These are phyloP conservation scores for Daldinia sp. DNA, from an alignment of 2,329 filamentous ascomycete genomes.

Conservation along the genomic window DNA sequence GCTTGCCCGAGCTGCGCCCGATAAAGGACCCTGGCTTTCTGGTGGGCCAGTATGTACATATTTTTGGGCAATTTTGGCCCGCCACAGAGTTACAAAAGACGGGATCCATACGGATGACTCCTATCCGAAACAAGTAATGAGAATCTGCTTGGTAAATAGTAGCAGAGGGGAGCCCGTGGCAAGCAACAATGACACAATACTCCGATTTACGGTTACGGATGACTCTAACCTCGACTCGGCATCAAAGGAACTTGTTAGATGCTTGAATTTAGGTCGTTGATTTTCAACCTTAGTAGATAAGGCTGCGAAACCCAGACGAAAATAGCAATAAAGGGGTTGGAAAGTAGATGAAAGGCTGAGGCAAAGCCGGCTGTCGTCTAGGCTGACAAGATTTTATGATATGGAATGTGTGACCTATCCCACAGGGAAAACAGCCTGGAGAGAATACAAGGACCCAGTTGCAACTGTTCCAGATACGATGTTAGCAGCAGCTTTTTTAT, in stretches of 20 bases:
- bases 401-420: conserved; percentile 8
- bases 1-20: conserved; percentile 30
- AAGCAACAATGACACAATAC: conserved; percentile 21
- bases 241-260: conserved; percentile 10
- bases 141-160: conserved; percentile 2
- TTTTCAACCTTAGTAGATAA: conserved; percentile 3
- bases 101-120: conserved; percentile 33
- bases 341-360: conserved; percentile 12
- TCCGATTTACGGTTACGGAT: conserved; percentile 28
- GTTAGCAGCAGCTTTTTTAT: conserved; percentile 1
- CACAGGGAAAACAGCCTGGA: conserved; percentile 1
- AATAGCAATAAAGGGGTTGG: conserved; percentile 11
- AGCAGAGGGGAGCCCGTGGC: conserved; percentile 14
- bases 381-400: conserved; percentile 16
- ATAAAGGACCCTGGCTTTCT: conserved; percentile 15
- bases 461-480: background rate
- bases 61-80: conserved; percentile 22
- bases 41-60: conserved; percentile 16
- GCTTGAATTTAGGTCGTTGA: background rate
- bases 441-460: conserved; percentile 5
- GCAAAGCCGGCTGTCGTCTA: conserved; percentile 6
- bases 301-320: conserved; percentile 20
- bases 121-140: conserved; percentile 35
- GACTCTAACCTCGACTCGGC: conserved; percentile 21
- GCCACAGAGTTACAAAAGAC: conserved; percentile 18